Percentiles rank a stretch among this genome's conserved stretches.
Evolutionary conservation across 345 rosid genomes (phyloP).

Genomic region (Gossypium ekmanianum): DNA sequence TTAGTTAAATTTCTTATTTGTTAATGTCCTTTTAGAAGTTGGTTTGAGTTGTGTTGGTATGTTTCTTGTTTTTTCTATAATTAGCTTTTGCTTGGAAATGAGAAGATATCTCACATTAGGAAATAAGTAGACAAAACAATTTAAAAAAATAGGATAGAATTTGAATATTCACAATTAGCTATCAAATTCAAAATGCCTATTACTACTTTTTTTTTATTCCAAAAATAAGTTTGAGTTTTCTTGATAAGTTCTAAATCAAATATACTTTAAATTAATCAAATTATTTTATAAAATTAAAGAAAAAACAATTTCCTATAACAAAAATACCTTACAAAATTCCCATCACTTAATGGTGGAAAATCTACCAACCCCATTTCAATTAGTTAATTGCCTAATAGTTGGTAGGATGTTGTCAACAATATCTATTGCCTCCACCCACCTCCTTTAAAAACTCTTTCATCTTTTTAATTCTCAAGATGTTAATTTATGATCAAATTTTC

Average conservation of each 20-base stretch:
- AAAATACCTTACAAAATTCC: too few species aligned
- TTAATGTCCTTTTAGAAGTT: neutral
- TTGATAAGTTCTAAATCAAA: too few species aligned
- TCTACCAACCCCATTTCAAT: conserved; percentile 9
- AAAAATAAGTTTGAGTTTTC: too few species aligned
- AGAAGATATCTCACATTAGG: too few species aligned
- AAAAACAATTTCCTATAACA: neutral
- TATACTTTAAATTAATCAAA: too few species aligned
- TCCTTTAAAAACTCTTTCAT: neutral
- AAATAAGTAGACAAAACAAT: neutral
- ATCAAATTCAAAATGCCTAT: too few species aligned
- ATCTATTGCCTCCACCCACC: neutral
- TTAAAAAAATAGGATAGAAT: neutral
- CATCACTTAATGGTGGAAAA: neutral
- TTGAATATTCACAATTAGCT: neutral
- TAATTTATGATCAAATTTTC: neutral
- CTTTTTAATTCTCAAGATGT: neutral
- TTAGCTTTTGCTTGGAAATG: neutral
- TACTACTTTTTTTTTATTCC: too few species aligned
- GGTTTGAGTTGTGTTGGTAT: neutral
- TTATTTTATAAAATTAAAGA: too few species aligned
- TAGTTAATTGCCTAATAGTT: neutral
- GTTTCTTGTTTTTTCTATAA: neutral
- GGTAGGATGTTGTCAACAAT: neutral
- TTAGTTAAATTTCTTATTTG: neutral